Base-by-base conservation (phyloP, 2,329 filamentous ascomycete genomes). In the Neonectria ditissima region DNA sequence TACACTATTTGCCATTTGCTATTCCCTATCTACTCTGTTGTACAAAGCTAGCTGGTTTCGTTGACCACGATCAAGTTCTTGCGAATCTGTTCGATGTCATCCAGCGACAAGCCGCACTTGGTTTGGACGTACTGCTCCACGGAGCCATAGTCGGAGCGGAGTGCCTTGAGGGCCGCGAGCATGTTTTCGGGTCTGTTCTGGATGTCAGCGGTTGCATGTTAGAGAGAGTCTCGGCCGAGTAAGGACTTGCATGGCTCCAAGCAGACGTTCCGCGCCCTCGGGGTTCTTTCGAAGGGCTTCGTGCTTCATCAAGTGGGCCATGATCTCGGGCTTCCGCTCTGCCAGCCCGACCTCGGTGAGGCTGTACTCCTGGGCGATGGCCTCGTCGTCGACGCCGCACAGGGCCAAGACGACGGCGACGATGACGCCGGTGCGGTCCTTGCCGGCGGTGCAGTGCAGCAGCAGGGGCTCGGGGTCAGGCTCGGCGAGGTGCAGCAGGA, bases 371-470 rank as follows among this genome's bases (percentile, higher is more conserved):
- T 84, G 77, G 0, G 89, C 90, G n/a, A 92, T 83, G 4, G 78
- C 74, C 34, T 86, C 80, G 66, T 88, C 83, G 1, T 82, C 77
- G 0, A 92, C 88, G 4, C 89, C 88, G 9, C 88, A 88, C 28
- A 93, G 81, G 26, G 85, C 79, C 41, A 93, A 81, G 9, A 94
- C 75, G 43, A 94, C 70, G 3, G 90, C 91, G 52, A 87, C 86
- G 47, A 93, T 79, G 5, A 94, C 84, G 2, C 92, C 92, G 0
- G 92, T 94, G 45, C 92, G 84, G 75, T 94, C 92, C 77, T 94
- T 94, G 13, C 92, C 92, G 0, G 90, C 91, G 0, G 91, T 92
- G 76, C 92, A 94, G 73, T 94, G 91, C 8, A 93, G 80, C 7
- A 93, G 80, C 10, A 91, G 77, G 8, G 89, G 87, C 1, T 79